phyloP scores from a whole-genome alignment of 2,329 filamentous ascomycete species.

The Parascedosporium putredinis region DNA sequence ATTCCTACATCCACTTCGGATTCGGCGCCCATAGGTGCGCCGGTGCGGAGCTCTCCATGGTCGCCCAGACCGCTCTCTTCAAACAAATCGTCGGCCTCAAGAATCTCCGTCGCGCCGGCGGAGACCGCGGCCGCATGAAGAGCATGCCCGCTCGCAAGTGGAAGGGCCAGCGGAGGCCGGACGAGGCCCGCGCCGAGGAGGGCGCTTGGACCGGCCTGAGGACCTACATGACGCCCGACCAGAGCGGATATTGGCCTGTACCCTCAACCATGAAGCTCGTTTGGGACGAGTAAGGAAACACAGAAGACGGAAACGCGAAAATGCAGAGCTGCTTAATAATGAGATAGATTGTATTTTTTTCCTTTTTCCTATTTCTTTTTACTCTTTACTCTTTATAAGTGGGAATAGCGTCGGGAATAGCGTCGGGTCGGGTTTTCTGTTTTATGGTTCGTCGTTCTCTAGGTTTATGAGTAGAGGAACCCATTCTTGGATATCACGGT shows the following conservation, averaged over 20 bases:
- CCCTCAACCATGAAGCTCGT: background rate
- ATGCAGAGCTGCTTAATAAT: background rate
- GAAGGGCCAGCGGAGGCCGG: background rate
- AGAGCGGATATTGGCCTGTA: slow-evolving; percentile 2
- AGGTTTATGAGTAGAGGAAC: too few species aligned
- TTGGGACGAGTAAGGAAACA: background rate
- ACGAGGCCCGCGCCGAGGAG: background rate
- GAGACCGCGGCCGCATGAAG: background rate
- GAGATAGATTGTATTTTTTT: background rate
- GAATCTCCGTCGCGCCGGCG: background rate
- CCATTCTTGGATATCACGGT: too few species aligned
- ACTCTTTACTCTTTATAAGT: too few species aligned
- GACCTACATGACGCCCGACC: background rate
- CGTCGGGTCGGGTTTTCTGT: background rate
- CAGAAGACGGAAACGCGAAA: background rate
- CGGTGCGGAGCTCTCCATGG: background rate
- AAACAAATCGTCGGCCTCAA: background rate
- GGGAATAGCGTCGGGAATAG: background rate
- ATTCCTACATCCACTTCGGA: slow-evolving; percentile 41
- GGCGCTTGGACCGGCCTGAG: background rate
- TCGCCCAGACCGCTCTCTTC: background rate
- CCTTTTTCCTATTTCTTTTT: background rate
- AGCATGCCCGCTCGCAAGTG: background rate
- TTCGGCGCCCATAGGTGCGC: slow-evolving; percentile 28
- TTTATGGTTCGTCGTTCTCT: background rate